Conservation (phyloP, 176 grass and related monocot genomes). For the Pontederia crassipes region DNA sequence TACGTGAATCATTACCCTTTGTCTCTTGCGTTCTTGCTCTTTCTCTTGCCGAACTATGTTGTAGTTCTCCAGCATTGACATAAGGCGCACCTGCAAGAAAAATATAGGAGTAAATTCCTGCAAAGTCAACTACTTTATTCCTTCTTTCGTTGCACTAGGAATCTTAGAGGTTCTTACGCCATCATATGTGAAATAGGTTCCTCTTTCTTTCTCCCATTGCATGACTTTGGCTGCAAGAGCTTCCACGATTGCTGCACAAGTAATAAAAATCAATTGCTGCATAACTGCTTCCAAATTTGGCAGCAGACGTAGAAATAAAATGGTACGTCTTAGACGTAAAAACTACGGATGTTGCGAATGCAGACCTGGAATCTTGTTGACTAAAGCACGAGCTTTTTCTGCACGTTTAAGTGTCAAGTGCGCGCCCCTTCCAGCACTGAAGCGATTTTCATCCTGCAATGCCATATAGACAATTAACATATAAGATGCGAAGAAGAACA, state of each 20-base stretch:
- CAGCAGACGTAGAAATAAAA: background rate
- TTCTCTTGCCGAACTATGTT: constrained; percentile 53
- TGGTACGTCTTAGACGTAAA: constrained; percentile 7
- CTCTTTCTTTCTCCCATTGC: constrained; percentile 68
- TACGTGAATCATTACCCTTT: constrained; percentile 36
- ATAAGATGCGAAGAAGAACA: background rate
- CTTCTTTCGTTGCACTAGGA: background rate
- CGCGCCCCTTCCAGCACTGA: constrained; percentile 70
- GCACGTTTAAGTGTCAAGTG: constrained; percentile 68
- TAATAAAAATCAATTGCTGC: background rate
- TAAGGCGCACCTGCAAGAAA: constrained; percentile 45
- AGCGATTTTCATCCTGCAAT: constrained; percentile 66
- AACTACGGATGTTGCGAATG: background rate
- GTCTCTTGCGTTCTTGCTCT: constrained; percentile 58
- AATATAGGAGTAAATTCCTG: background rate
- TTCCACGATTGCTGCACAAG: constrained; percentile 52
- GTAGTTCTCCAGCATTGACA: constrained; percentile 62
- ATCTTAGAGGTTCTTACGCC: constrained; percentile 27
- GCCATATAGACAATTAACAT: background rate
- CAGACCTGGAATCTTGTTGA: constrained; percentile 76
- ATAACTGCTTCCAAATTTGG: background rate
- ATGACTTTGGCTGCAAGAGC: constrained; percentile 52
- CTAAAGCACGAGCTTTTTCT: constrained; percentile 55
- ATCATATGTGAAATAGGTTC: constrained; percentile 52
- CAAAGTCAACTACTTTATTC: background rate